Evolutionary conservation across 106 monocot genomes (phyloP).

Genomic region (Apostasia ramifera): DNA sequence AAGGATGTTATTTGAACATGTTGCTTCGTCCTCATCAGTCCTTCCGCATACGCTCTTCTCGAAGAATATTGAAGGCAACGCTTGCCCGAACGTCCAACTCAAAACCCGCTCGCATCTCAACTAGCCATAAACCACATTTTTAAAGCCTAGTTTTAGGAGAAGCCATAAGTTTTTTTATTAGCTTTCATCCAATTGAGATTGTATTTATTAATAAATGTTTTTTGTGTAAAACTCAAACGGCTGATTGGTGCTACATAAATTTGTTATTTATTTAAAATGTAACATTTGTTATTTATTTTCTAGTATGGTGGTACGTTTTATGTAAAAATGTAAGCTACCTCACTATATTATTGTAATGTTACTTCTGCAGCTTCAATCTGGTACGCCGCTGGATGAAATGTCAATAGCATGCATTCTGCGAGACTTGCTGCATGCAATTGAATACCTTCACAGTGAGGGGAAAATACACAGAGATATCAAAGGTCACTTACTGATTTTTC

Average conservation of each 20-base stretch:
- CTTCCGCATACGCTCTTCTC: too few relatives aligned
- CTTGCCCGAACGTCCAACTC: too few relatives aligned
- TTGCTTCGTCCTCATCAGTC: too few relatives aligned
- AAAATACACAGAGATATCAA: slow-evolving; percentile 98
- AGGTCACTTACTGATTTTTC: slow-evolving; percentile 38
- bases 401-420: slow-evolving; percentile 91
- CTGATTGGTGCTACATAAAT: neutral
- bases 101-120: too few relatives aligned
- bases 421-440: slow-evolving; percentile 84
- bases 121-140: too few relatives aligned
- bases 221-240: neutral
- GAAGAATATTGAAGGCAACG: too few relatives aligned
- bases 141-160: too few relatives aligned
- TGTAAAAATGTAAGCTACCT: neutral
- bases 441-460: slow-evolving; percentile 95
- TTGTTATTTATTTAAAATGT: neutral
- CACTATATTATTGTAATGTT: slow-evolving; percentile 2
- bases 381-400: slow-evolving; percentile 87
- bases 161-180: too few relatives aligned
- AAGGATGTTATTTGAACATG: too few relatives aligned
- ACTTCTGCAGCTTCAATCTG: slow-evolving; percentile 69
- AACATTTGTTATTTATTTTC: neutral
- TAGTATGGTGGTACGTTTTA: too few relatives aligned
- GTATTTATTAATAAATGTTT: too few relatives aligned
- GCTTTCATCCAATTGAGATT: too few relatives aligned